Percentiles rank a stretch among this genome's conserved stretches.
phyloP scores from a whole-genome alignment of 495 filamentous ascomycete species.

The Aspergillus sparsus region DNA sequence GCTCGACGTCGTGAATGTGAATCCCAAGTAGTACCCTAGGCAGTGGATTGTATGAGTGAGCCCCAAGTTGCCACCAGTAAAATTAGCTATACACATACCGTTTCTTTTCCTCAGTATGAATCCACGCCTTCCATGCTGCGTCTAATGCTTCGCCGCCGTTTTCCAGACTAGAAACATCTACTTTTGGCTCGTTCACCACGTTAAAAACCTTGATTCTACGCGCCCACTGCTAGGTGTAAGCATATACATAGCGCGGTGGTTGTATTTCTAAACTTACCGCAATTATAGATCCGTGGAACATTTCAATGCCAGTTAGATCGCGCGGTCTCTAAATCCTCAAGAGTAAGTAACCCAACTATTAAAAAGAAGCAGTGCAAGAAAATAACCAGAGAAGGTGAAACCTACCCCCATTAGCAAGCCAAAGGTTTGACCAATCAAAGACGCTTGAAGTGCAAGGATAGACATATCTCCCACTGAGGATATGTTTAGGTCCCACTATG shows the following conservation, averaged over 20 bases:
- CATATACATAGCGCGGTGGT: neutral
- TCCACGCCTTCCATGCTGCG: slow-evolving; percentile 22
- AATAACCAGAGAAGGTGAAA: neutral
- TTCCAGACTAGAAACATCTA: slow-evolving; percentile 7
- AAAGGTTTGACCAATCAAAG: slow-evolving; percentile 40
- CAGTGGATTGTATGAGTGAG: no score
- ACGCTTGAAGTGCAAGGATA: slow-evolving; percentile 33
- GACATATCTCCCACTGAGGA: neutral
- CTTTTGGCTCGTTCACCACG: neutral
- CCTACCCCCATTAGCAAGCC: slow-evolving; percentile 35
- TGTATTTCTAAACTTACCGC: slow-evolving; percentile 18
- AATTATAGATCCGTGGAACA: slow-evolving; percentile 39
- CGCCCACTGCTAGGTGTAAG: slow-evolving; percentile 5
- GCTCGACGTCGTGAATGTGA: slow-evolving; percentile 35
- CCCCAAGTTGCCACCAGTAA: no score
- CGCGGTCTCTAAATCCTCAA: slow-evolving; percentile 23
- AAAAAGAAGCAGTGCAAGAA: neutral
- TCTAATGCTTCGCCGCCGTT: slow-evolving; percentile 20
- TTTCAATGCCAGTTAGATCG: slow-evolving; percentile 31
- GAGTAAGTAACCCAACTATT: no score
- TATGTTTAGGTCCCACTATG: slow-evolving; percentile 22
- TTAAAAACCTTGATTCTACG: slow-evolving; percentile 9
- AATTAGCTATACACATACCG: slow-evolving; percentile 16
- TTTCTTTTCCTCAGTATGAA: slow-evolving; percentile 25
- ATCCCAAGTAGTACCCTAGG: slow-evolving; percentile 26